These are phyloP conservation scores for Agrocybe pediades DNA, from an alignment of 768 basidiomycete genomes.

Conservation along the genomic window DNA sequence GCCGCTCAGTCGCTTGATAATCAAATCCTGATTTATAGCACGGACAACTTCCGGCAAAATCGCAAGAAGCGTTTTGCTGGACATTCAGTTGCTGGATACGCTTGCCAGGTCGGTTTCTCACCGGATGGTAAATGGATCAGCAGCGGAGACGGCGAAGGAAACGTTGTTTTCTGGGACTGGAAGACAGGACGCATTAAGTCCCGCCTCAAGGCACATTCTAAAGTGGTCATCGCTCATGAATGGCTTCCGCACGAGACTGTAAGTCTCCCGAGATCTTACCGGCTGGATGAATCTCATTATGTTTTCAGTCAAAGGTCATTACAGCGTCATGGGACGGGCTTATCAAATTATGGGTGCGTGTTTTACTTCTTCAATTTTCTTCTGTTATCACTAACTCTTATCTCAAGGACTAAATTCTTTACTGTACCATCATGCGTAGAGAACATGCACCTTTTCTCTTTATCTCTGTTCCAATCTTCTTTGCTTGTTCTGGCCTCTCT, in stretches of 20 bases:
- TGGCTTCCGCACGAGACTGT: slow-evolving; percentile 99
- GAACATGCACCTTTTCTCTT: slow-evolving; percentile 22
- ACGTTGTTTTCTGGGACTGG: slow-evolving; percentile 99
- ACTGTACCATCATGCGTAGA: slow-evolving; percentile 23
- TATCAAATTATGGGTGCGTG: slow-evolving; percentile 94
- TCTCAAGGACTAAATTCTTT: slow-evolving; percentile 38
- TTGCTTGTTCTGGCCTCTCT: too few relatives aligned
- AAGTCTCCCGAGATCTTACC: slow-evolving; percentile 46
- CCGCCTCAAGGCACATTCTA: slow-evolving; percentile 83
- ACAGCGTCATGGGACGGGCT: slow-evolving; percentile 98
- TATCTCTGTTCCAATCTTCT: slow-evolving; percentile 12
- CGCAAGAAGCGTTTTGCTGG: slow-evolving; percentile 98
- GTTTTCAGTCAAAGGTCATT: slow-evolving; percentile 85
- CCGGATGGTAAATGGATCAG: slow-evolving; percentile 99
- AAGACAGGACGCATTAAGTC: slow-evolving; percentile 97
- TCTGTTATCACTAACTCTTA: slow-evolving; percentile 12
- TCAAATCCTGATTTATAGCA: slow-evolving; percentile 96
- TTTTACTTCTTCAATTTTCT: slow-evolving; percentile 5
- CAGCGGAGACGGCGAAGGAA: slow-evolving; percentile 93
- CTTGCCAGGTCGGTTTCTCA: slow-evolving; percentile 95
- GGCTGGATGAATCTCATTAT: slow-evolving; percentile 34
- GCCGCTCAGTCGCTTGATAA: slow-evolving; percentile 98
- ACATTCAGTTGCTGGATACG: slow-evolving; percentile 96
- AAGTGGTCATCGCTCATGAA: slow-evolving; percentile 97
- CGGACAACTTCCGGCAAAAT: slow-evolving; percentile 98